Conservation (phyloP, 768 basidiomycete genomes). For the Mycena pura region DNA sequence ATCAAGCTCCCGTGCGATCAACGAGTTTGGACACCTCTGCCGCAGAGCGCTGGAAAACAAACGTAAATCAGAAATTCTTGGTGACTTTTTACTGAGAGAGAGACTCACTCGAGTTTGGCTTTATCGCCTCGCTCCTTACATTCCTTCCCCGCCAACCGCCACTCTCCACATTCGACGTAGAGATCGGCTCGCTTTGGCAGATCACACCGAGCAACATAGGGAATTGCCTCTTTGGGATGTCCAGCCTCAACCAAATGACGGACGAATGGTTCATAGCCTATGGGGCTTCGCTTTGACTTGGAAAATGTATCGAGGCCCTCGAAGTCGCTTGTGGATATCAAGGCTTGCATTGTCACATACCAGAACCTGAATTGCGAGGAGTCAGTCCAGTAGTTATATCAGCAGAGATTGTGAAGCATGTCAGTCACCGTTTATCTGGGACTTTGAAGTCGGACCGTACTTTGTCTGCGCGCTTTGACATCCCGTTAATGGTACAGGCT, state of each 20-base stretch:
- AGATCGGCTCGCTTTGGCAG: slow-evolving; percentile 81
- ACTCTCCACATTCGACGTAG: slow-evolving; percentile 90
- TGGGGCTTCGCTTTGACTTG: slow-evolving; percentile 88
- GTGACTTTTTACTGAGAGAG: neutral
- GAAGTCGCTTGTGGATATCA: slow-evolving; percentile 83
- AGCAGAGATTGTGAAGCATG: neutral
- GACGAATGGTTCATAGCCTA: slow-evolving; percentile 94
- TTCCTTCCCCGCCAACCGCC: slow-evolving; percentile 85
- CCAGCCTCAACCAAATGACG: slow-evolving; percentile 78
- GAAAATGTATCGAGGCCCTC: slow-evolving; percentile 87
- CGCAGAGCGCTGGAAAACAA: slow-evolving; percentile 71
- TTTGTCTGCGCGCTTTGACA: slow-evolving; percentile 90
- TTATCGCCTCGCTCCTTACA: slow-evolving; percentile 92
- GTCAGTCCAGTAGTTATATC: neutral
- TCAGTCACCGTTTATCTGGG: slow-evolving; percentile 85
- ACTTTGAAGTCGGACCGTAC: slow-evolving; percentile 91
- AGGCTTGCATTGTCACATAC: slow-evolving; percentile 87
- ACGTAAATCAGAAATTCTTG: slow-evolving; percentile 9
- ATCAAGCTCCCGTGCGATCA: slow-evolving; percentile 82
- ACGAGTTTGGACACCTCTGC: slow-evolving; percentile 77
- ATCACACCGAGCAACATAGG: slow-evolving; percentile 87
- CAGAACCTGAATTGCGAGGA: slow-evolving; percentile 73
- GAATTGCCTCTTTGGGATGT: slow-evolving; percentile 74
- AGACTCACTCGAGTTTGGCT: slow-evolving; percentile 80
- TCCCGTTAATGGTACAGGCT: slow-evolving; percentile 75